phyloP scores from a whole-genome alignment of 192 early-diverging fungal genomes.

The Obelidium mucronatum region DNA sequence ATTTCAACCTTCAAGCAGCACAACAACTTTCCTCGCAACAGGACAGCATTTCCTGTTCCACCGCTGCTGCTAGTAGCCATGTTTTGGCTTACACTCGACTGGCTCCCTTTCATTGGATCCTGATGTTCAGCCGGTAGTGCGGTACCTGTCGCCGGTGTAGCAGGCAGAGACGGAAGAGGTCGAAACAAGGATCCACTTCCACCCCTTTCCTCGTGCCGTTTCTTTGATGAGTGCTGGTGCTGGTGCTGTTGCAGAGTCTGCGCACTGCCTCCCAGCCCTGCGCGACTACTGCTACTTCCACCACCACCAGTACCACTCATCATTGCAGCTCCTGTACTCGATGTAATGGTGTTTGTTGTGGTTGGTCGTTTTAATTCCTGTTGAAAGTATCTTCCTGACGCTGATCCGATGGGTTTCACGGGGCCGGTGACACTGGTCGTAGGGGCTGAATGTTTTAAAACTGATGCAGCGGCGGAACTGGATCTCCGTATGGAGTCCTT shows the following conservation, averaged over 20 bases:
- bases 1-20: constrained; percentile 56
- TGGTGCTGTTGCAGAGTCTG: not conserved
- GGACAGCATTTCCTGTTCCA: not conserved
- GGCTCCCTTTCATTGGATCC: not conserved
- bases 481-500: constrained; percentile 14
- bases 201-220: not conserved
- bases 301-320: not conserved
- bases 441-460: too few species aligned
- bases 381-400: not conserved
- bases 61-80: not conserved
- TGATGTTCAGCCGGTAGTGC: not conserved
- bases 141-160: not conserved
- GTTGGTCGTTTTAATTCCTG: not conserved
- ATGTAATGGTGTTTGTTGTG: not conserved
- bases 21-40: constrained; percentile 37
- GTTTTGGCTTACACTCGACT: not conserved
- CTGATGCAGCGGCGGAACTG: not conserved
- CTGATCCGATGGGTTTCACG: too few species aligned
- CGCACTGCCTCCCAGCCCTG: not conserved
- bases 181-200: not conserved
- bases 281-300: not conserved
- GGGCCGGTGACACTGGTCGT: too few species aligned
- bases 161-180: not conserved
- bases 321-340: not conserved
- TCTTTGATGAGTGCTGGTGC: not conserved